Evolutionary conservation across 345 rosid species (phyloP).

Genomic region (Lepidium didymum): DNA sequence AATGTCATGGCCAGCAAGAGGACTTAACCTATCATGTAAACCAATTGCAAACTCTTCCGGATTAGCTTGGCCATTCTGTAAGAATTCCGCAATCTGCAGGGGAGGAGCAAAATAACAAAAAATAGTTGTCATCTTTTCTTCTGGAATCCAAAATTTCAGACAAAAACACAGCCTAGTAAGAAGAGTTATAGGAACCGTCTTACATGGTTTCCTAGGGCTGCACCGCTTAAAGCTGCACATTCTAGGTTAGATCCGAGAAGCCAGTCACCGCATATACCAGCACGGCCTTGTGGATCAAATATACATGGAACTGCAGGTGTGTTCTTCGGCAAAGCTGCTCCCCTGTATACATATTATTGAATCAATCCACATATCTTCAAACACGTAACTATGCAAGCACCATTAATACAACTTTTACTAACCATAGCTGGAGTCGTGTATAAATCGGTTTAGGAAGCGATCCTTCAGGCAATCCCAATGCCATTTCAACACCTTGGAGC

Average conservation of each 20-base stretch:
- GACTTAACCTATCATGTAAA: too few relatives aligned
- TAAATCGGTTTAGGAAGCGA: slow-evolving; percentile 60
- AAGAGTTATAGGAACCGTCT: slow-evolving; percentile 15
- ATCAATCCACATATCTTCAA: not conserved
- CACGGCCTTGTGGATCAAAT: slow-evolving; percentile 84
- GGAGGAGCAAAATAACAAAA: not conserved
- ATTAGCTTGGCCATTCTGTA: slow-evolving; percentile 39
- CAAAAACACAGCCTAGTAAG: not conserved
- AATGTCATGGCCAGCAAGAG: slow-evolving; percentile 58
- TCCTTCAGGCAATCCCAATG: slow-evolving; percentile 58
- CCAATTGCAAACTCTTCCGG: too few relatives aligned
- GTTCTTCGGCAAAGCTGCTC: slow-evolving; percentile 89
- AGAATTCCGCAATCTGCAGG: slow-evolving; percentile 61
- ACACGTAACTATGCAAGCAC: not conserved
- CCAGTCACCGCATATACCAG: slow-evolving; percentile 97
- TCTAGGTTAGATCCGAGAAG: slow-evolving; percentile 75
- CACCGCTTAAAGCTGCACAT: slow-evolving; percentile 88
- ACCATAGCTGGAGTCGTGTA: slow-evolving; percentile 70
- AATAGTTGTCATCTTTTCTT: not conserved
- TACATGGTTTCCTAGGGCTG: slow-evolving; percentile 73
- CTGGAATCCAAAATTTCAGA: not conserved
- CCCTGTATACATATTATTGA: slow-evolving; percentile 38
- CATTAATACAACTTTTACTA: not conserved
- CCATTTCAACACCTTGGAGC: slow-evolving; percentile 72
- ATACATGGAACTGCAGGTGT: slow-evolving; percentile 63